These are phyloP conservation scores for Backusella parvicylindrica DNA, from an alignment of 192 early-diverging fungal species.

Conservation along the genomic window DNA sequence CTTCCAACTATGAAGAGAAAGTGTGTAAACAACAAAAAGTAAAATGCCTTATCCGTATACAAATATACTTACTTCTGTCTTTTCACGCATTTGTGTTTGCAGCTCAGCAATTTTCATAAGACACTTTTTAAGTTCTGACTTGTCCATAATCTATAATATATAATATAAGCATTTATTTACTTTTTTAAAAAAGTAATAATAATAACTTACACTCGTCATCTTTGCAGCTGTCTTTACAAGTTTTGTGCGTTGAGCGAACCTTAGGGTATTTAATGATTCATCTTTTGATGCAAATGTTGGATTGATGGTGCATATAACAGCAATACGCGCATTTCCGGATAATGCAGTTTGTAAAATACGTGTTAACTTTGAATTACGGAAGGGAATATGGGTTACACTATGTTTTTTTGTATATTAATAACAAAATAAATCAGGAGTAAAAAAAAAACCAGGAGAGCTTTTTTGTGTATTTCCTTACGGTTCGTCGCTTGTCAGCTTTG, in stretches of 20 bases:
- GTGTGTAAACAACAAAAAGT: background rate
- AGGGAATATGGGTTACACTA: conserved; percentile 79
- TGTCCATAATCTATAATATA: conserved; percentile 4
- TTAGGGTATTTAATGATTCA: conserved; percentile 88
- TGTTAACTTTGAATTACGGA: conserved; percentile 95
- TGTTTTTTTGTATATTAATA: background rate
- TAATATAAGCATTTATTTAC: background rate
- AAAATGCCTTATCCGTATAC: background rate
- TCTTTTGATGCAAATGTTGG: conserved; percentile 77
- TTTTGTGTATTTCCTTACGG: conserved; percentile 38
- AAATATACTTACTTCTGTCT: conserved; percentile 20
- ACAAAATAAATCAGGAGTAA: background rate
- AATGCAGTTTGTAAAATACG: conserved; percentile 93
- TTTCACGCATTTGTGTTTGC: conserved; percentile 24
- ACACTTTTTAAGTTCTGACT: conserved; percentile 30
- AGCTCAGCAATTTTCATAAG: conserved; percentile 20
- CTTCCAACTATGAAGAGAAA: conserved; percentile 2
- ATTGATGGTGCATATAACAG: conserved; percentile 93
- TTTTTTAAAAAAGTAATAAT: background rate
- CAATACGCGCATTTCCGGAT: conserved; percentile 85
- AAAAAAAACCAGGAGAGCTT: background rate
- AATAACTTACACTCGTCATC: conserved; percentile 60
- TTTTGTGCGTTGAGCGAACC: conserved; percentile 92
- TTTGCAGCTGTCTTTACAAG: conserved; percentile 79
- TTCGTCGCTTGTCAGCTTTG: conserved; percentile 70